These are phyloP conservation scores for Fusarium liriodendri DNA, from an alignment of 2,329 filamentous ascomycete species.

Conservation along the genomic window DNA sequence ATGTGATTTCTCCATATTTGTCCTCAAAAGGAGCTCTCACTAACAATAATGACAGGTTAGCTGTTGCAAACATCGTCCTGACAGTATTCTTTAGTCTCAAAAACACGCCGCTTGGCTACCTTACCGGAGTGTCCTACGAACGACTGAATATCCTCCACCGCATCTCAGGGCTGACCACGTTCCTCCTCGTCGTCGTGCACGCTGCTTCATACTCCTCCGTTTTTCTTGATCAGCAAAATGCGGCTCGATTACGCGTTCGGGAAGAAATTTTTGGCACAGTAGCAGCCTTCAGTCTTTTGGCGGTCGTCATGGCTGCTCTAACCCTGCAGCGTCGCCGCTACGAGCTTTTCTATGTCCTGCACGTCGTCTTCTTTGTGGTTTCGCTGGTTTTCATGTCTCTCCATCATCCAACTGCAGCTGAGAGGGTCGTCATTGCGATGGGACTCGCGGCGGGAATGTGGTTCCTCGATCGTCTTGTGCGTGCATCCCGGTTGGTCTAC, in stretches of 20 bases:
- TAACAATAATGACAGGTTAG: background rate
- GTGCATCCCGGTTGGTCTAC: conserved; percentile 54
- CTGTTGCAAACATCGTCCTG: background rate
- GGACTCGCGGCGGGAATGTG: background rate
- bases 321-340: background rate
- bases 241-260: background rate
- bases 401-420: background rate
- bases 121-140: background rate
- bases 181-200: background rate
- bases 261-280: background rate
- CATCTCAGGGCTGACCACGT: background rate
- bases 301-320: background rate
- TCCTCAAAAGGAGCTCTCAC: background rate
- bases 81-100: background rate
- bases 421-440: background rate
- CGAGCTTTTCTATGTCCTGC: background rate
- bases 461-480: conserved; percentile 49
- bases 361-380: background rate
- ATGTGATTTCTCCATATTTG: background rate
- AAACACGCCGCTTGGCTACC: background rate
- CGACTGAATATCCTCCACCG: background rate
- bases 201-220: background rate
- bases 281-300: background rate
- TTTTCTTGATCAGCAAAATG: background rate
- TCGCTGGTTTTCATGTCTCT: background rate